These are phyloP conservation scores for Saccharomycopsis synnaedendra DNA, from an alignment of 805 yeast genomes.

Conservation along the genomic window DNA sequence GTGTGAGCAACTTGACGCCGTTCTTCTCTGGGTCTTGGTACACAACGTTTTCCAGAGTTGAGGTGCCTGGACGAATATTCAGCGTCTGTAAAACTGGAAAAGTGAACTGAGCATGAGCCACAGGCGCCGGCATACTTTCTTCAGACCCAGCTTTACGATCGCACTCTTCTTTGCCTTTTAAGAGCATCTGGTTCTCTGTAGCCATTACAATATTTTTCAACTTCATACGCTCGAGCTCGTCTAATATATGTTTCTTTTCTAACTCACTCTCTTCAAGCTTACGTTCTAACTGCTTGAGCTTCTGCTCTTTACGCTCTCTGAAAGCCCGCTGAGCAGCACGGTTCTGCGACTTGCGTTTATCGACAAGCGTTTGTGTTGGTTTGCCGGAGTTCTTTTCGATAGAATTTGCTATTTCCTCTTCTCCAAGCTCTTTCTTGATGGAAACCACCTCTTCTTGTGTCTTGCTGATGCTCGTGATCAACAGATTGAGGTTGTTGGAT, in stretches of 20 bases:
- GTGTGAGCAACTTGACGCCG: conserved; percentile 41
- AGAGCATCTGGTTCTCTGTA: conserved; percentile 51
- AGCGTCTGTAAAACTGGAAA: conserved; percentile 5
- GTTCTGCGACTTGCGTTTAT: conserved; percentile 65
- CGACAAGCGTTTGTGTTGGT: conserved; percentile 21
- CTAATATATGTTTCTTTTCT: conserved; percentile 34
- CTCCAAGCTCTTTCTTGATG: conserved; percentile 8
- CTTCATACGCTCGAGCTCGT: conserved; percentile 39
- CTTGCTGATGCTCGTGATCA: conserved; percentile 5
- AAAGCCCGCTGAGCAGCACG: conserved; percentile 85
- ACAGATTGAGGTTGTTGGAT: background rate
- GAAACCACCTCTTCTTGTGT: conserved; percentile 9
- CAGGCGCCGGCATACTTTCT: background rate
- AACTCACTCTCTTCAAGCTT: conserved; percentile 47
- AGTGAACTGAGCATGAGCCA: background rate
- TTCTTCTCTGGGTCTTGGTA: conserved; percentile 20
- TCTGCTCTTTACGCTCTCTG: conserved; percentile 69
- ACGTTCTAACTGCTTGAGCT: conserved; percentile 52
- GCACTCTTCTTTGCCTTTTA: conserved; percentile 21
- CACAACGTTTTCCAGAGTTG: conserved; percentile 11
- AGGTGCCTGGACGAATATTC: background rate
- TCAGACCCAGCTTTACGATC: background rate
- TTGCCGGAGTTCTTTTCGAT: background rate
- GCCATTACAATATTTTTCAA: conserved; percentile 44
- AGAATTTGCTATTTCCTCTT: background rate